Evolutionary conservation across 371 early-diverging fungal species (phyloP).

Genomic region (Apophysomyces ossiformis): DNA sequence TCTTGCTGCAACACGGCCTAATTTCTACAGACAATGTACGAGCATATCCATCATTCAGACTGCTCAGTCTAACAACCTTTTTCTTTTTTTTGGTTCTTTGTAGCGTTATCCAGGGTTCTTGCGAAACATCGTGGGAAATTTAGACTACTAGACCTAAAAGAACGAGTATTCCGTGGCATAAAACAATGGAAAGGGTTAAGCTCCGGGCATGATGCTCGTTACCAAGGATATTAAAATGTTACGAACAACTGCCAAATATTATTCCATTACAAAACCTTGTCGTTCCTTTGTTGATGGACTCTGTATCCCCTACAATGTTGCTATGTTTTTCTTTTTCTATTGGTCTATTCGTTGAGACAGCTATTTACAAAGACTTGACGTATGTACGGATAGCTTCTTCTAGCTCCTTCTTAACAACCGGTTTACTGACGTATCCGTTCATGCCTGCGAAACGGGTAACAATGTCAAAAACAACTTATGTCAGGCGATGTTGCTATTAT

Average conservation of each 20-base stretch:
- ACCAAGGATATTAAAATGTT: constrained; percentile 19
- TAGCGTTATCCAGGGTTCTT: background rate
- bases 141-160: background rate
- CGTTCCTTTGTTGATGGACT: no score
- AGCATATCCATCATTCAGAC: background rate
- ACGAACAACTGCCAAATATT: no score
- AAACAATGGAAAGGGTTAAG: background rate
- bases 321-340: background rate
- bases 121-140: background rate
- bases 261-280: no score
- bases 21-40: constrained; percentile 31
- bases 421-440: constrained; percentile 47
- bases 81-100: background rate
- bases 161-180: background rate
- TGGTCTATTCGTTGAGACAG: background rate
- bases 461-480: background rate
- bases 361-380: constrained; percentile 13
- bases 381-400: constrained; percentile 37
- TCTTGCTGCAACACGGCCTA: constrained; percentile 55
- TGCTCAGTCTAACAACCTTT: no score
- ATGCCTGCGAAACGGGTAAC: constrained; percentile 15
- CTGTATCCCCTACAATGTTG: no score
- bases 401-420: constrained; percentile 51
- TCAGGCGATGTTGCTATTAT: constrained; percentile 26
- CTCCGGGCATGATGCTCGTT: constrained; percentile 22